phyloP scores from a whole-genome alignment of 495 filamentous ascomycete species.

The Staphylotrichum longicolle region DNA sequence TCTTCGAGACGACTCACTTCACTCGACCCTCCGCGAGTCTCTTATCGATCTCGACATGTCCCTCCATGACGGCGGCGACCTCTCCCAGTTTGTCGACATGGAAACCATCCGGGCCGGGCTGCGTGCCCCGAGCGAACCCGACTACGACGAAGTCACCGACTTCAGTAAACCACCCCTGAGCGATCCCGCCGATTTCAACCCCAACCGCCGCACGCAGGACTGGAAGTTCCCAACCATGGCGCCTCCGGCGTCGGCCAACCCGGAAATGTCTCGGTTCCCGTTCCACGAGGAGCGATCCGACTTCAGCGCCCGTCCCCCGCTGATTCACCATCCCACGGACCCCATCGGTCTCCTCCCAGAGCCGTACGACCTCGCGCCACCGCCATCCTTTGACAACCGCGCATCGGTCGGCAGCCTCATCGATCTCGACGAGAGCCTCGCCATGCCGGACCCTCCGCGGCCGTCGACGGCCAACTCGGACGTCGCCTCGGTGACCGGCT shows the following conservation, averaged over 20 bases:
- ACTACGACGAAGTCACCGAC: slow-evolving; percentile 36
- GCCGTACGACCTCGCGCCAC: slow-evolving; percentile 37
- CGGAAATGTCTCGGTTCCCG: slow-evolving; percentile 50
- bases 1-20: slow-evolving; percentile 50
- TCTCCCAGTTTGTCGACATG: slow-evolving; percentile 57
- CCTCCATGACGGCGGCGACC: slow-evolving; percentile 51
- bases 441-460: slow-evolving; percentile 36
- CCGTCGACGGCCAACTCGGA: slow-evolving; percentile 57
- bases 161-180: slow-evolving; percentile 49
- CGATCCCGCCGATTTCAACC: slow-evolving; percentile 49
- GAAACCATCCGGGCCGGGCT: slow-evolving; percentile 56
- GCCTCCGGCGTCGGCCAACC: slow-evolving; percentile 50
- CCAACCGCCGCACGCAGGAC: slow-evolving; percentile 55
- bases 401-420: slow-evolving; percentile 48
- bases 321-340: slow-evolving; percentile 53
- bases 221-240: slow-evolving; percentile 60
- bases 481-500: slow-evolving; percentile 45
- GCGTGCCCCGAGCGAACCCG: slow-evolving; percentile 45
- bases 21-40: slow-evolving; percentile 51
- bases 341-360: slow-evolving; percentile 45
- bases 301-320: slow-evolving; percentile 39
- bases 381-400: slow-evolving; percentile 34
- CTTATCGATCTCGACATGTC: slow-evolving; percentile 58
- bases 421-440: slow-evolving; percentile 51
- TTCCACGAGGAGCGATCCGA: slow-evolving; percentile 36